Base-by-base conservation (phyloP, 2,329 filamentous ascomycete genomes). In the Aureobasidium sp. region DNA sequence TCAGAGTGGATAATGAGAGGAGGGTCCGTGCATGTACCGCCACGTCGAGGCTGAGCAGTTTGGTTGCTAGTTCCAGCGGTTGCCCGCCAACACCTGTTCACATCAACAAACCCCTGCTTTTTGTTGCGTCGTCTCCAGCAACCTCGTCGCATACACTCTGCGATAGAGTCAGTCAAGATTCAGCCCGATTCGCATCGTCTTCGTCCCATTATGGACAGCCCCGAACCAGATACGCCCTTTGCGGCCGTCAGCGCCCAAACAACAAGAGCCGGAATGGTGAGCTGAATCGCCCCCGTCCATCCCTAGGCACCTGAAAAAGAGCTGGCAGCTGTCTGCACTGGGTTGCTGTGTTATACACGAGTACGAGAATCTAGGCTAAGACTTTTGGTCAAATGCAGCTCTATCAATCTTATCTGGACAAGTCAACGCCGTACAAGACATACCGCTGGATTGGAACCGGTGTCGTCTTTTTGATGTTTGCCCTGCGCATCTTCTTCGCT, bases 341-440 rank as follows among this genome's bases (percentile, higher is more conserved):
- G 15, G 17, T 15, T 11, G 14, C 8, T 37, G 15, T 27, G 22
- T 8, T 20, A 14, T 9, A 25, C 25, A 29, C 14, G 14, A 20
- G 12, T 31, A 31, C 3, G 27, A 47, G 36, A 53, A 34, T 2
- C 37, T 4, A 29, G 49, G 48, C 58, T 61, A 36, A 52, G 25
- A 53, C 1, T 25, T 37, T 37, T 31, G 45, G n/a, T 52, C n/a
- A n/a, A 42, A 34, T 58, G 61, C 76, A 97, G 91, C 84, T 91
- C 80, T 97, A 96, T 75, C 94, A 99, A 86, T 83, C 90, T 62
- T 90, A 94, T 66, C 87, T 99, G 68, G 94, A 99, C 78, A 89
- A 91, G 78, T 93, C 89, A 58, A 97, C 93, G 11, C 94, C 94
- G 15, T 95, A 86, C 76, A 87, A 91, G 61, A 79, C 87, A 63